Evolutionary conservation across 2,329 filamentous ascomycete species (phyloP), one percentile per base, ranked within the genome.

Genomic region (Sphaceloma murrayae): DNA sequence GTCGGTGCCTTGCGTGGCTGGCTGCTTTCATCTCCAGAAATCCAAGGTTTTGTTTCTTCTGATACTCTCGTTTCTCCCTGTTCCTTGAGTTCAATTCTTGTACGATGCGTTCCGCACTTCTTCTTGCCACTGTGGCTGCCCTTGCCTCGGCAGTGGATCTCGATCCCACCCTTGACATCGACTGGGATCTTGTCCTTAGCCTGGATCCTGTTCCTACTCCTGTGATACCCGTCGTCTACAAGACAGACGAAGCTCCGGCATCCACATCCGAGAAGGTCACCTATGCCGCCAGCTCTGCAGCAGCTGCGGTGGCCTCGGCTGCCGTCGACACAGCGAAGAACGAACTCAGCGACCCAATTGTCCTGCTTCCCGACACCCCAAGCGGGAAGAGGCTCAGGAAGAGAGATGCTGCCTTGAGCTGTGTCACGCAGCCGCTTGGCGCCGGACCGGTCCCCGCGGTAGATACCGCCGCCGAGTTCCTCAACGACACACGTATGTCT

Each of bases 311-410:
- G 26, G 36, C 36, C 3, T 27, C 22, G 14, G 36, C 36, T 17
- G 36, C 30, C 52, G 83, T 96, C 19, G 83, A 95, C 1, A 91
- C 91, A 5, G 88, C 94, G 63, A 89, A 96, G 61, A 98, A 98
- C 68, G 93, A 85, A 30, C 89, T 85, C 59, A 94, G 96, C 63
- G 91, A 91, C 56, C 81, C 82, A 43, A 91, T 98, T 40, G 79
- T 91, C 46, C 84, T 86, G 62, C 94, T 88, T 0, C 74, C 96
- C 16, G 88, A 94, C 63, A 76, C 88, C 51, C 24, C 6, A 10
- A 11, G 14, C 24, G 11, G 18, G 4, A 40, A 40, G 13, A 40
- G 26, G 24, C 36, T 16, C 30, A 16, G 30, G 4, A 26, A 27
- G 24, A 27, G 24, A 11, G 6, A 8, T 4, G 22, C 36, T 29